Evolutionary conservation across 2,329 filamentous ascomycete genomes (phyloP).

Genomic region (Sporothrix dimorphospora): DNA sequence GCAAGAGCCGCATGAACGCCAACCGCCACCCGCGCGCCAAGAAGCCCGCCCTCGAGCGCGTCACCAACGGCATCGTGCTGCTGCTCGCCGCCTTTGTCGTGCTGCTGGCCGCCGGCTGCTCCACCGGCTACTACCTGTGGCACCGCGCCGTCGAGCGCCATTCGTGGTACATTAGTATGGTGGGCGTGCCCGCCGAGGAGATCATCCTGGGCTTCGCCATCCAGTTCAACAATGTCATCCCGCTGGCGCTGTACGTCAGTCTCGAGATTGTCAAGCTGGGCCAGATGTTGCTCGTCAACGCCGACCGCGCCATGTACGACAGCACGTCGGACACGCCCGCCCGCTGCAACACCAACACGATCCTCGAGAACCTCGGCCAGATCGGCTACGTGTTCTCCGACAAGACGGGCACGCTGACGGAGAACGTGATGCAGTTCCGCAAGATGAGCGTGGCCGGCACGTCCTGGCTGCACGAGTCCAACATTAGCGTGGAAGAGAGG

Average conservation of each 20-base stretch:
- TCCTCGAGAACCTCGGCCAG: slow-evolving; percentile 91
- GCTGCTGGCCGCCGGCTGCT: slow-evolving; percentile 76
- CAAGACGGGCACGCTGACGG: slow-evolving; percentile 91
- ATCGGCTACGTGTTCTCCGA: slow-evolving; percentile 90
- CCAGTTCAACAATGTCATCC: slow-evolving; percentile 96
- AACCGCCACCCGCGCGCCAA: slow-evolving; percentile 81
- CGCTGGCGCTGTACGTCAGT: slow-evolving; percentile 86
- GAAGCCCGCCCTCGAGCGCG: slow-evolving; percentile 69
- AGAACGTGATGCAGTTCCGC: slow-evolving; percentile 94
- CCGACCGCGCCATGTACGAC: slow-evolving; percentile 90
- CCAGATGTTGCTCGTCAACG: slow-evolving; percentile 75
- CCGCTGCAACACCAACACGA: slow-evolving; percentile 89
- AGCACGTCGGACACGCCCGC: slow-evolving; percentile 81
- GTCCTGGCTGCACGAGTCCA: slow-evolving; percentile 77
- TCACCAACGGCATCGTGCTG: slow-evolving; percentile 77
- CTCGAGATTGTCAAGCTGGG: slow-evolving; percentile 84
- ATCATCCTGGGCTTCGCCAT: slow-evolving; percentile 91
- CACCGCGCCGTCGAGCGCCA: slow-evolving; percentile 64
- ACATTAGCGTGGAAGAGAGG: slow-evolving; percentile 27
- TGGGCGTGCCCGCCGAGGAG: slow-evolving; percentile 74
- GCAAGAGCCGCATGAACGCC: slow-evolving; percentile 84
- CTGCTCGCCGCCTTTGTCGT: slow-evolving; percentile 80
- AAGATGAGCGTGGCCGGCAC: slow-evolving; percentile 89
- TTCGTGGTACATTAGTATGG: slow-evolving; percentile 75
- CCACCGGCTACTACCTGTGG: slow-evolving; percentile 82